Evolutionary conservation across 257 asterid genomes (phyloP), one percentile per base, ranked within the genome.

Genomic region (Jacaranda mimosifolia): DNA sequence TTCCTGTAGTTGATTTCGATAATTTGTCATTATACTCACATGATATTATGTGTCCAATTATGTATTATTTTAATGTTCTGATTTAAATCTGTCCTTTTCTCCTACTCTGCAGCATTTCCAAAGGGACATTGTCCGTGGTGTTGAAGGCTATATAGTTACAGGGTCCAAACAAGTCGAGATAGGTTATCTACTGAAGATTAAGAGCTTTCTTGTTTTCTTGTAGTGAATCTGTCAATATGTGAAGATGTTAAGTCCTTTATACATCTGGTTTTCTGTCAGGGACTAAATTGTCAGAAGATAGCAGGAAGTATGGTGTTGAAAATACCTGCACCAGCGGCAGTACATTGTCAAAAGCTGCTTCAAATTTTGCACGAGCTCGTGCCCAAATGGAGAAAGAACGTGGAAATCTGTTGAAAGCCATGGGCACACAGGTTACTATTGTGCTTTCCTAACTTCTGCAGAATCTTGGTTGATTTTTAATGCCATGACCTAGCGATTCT

Each of bases 381-480:
- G 97, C 98, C 39, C 96, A 87, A 68, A 87, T 96, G 98, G 99
- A 96, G 91, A 96, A 93, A 83, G 99, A 96, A 84, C 96, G 92
- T 13, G 99, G 99, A 82, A 94, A 92, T 88, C 87, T 96, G 83
- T 85, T 96, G 85, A 96, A 96, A 91, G 94, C 98, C 75, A 85
- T 96, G 18, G 99, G 99, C 86, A 96, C 99, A 60, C 99, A 96
- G 99, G 99, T 92, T 78, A 65, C 35, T n/a, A 75, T 76, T 70
- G 21, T 75, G 68, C 70, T 59, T 72, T 39, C 75, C 51, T 59
- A 36, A 32, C 74, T 51, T 68, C 45, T 59, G 5, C 15, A 32
- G 69, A 78, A 71, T 63, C 60, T 60, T 56, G 69, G 42, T 55
- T 63, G 46, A 59, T 56, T 32, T 2, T 51, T 74, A 48, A 48